Evolutionary conservation across 139 green algal genomes (phyloP).

Genomic region (Eudorina sp.): DNA sequence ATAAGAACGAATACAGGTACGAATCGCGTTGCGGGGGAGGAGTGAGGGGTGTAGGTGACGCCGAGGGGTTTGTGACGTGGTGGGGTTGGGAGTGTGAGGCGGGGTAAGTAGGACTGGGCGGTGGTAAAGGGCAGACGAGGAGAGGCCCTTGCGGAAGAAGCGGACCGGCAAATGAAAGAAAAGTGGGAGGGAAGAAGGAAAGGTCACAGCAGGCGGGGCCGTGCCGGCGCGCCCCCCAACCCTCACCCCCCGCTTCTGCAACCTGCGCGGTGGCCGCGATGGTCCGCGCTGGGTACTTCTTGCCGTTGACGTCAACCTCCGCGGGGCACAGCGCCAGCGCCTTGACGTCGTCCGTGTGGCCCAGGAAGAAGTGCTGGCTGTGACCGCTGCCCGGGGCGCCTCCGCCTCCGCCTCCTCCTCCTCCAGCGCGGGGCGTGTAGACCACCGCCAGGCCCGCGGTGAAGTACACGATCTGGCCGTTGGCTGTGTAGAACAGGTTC

Average conservation of each 20-base stretch:
- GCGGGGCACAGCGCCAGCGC: slow-evolving; percentile 67
- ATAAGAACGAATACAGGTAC: too few species aligned
- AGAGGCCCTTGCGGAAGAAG: too few species aligned
- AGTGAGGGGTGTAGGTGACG: too few species aligned
- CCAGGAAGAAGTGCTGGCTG: slow-evolving; percentile 81
- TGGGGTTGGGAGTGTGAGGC: too few species aligned
- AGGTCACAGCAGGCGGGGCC: too few species aligned
- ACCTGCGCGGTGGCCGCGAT: slow-evolving; percentile 79
- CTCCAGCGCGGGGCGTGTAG: slow-evolving; percentile 49
- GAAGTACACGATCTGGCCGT: slow-evolving; percentile 68
- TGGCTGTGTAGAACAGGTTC: slow-evolving; percentile 76
- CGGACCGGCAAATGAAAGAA: too few species aligned
- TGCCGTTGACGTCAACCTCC: slow-evolving; percentile 54
- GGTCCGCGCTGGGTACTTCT: slow-evolving; percentile 62
- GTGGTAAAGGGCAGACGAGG: too few species aligned
- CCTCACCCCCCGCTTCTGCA: background rate
- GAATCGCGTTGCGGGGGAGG: too few species aligned
- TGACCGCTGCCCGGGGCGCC: background rate
- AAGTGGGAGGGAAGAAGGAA: too few species aligned
- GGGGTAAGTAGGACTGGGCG: too few species aligned
- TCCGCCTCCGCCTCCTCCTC: background rate
- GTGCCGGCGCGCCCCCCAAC: too few species aligned
- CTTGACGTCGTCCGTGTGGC: slow-evolving; percentile 83
- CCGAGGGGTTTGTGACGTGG: too few species aligned
- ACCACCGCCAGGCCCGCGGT: slow-evolving; percentile 78